Base-by-base conservation (phyloP, 2,329 filamentous ascomycete genomes). In the Colletotrichum sp. region DNA sequence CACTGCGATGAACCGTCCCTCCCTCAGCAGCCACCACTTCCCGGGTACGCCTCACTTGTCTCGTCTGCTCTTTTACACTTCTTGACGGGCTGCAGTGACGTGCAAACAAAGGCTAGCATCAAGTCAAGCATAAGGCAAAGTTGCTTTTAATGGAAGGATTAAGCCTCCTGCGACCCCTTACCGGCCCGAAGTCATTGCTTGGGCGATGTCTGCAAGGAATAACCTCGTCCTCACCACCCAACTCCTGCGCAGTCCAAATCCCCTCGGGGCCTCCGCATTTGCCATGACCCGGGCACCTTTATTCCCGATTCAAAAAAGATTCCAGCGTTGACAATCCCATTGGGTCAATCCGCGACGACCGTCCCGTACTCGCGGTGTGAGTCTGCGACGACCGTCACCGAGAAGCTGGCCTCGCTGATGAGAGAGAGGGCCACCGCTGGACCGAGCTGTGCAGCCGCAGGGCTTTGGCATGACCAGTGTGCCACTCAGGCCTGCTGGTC, bases 401-500 rank as follows among this genome's bases (percentile, higher is more conserved):
- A 9, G 27, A n/a, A 30, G 19, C 6, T 44, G 63, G 36, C 36
- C 61, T 61, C 16, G 52, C 39, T 64, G 44, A 39, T 59, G 44
- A 52, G 28, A 52, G 28, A 34, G 28, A 36, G 65, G 48, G n/a
- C 44, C 65, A 74, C 71, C 27, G 59, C 59, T 74, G 48, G 71
- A 30, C 74, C 74, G 71, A 76, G 70, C 59, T 64, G 48, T 74
- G 74, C 74, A 68, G 74, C 60, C 44, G 22, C 57, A 52, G 27
- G 52, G 52, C 44, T 61, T 36, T 72, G 60, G 34, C 55, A 28
- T 72, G 27, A 70, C 63, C 73, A 68, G 55, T 55, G 52, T 27
- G 39, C 57, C 34, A 25, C 44, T 59, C 30, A 65, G n/a, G 52
- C 22, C 32, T 63, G 55, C 48, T 39, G n/a, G 22, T 57, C 39